Conservation (phyloP, 768 basidiomycete species). For the Chalciporus sphaerocephalus region DNA sequence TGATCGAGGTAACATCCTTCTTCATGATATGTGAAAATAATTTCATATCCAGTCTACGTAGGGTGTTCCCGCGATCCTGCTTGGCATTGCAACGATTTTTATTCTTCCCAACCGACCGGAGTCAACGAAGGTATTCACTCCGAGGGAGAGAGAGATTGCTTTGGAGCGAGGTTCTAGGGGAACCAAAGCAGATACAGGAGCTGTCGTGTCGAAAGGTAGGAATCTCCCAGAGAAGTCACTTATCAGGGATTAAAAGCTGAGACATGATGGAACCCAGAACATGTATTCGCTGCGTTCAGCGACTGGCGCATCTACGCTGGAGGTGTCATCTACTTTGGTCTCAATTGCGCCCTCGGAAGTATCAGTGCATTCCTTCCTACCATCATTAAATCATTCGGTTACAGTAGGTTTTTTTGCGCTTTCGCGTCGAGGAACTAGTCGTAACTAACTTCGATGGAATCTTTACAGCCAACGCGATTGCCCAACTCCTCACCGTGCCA, state of each 20-base stretch:
- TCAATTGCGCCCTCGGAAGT: slow-evolving; percentile 74
- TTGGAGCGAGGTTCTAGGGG: slow-evolving; percentile 64
- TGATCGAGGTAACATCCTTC: slow-evolving; percentile 59
- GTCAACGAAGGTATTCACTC: slow-evolving; percentile 53
- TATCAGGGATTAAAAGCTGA: background rate
- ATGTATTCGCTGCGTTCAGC: slow-evolving; percentile 55
- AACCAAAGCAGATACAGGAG: slow-evolving; percentile 61
- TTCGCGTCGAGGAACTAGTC: background rate
- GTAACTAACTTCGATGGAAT: background rate
- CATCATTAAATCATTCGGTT: slow-evolving; percentile 70
- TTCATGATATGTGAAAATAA: background rate
- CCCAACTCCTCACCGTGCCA: slow-evolving; percentile 75
- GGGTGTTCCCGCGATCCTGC: slow-evolving; percentile 64
- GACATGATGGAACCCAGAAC: slow-evolving; percentile 38
- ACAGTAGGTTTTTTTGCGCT: slow-evolving; percentile 45
- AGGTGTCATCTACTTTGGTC: slow-evolving; percentile 73
- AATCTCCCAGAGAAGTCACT: too few species aligned
- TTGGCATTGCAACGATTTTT: slow-evolving; percentile 54
- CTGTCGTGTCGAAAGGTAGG: slow-evolving; percentile 58
- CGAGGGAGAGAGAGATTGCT: slow-evolving; percentile 54
- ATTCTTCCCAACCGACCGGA: slow-evolving; percentile 70
- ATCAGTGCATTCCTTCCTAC: slow-evolving; percentile 82
- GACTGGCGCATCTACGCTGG: slow-evolving; percentile 71
- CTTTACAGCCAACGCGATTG: slow-evolving; percentile 51
- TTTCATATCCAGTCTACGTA: slow-evolving; percentile 17